Evolutionary conservation across 306 rosid genomes (phyloP).

Genomic region (Lathyrus oleraceus): DNA sequence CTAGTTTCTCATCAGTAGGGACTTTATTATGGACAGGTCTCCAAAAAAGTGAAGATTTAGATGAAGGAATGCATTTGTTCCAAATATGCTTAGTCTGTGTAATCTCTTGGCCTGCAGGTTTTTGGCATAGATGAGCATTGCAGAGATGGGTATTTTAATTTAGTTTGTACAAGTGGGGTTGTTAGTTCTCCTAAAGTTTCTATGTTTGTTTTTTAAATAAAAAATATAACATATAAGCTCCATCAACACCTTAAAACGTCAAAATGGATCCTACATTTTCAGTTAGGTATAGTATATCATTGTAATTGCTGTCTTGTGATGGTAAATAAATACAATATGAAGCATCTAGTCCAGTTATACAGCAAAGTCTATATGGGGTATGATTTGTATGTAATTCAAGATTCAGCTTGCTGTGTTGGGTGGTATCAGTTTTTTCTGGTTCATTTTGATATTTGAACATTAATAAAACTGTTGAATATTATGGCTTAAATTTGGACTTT

Average conservation of each 20-base stretch:
- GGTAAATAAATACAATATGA: background rate
- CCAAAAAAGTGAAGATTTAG: too few species aligned
- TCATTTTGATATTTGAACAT: slow-evolving; percentile 1
- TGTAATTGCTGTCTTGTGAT: slow-evolving; percentile 10
- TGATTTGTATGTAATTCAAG: background rate
- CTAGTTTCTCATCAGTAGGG: too few species aligned
- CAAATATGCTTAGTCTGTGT: too few species aligned
- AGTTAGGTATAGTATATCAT: background rate
- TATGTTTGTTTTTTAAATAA: background rate
- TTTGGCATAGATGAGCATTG: too few species aligned
- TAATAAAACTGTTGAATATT: slow-evolving; percentile 9
- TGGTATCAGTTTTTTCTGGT: slow-evolving; percentile 4
- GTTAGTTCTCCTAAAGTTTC: background rate
- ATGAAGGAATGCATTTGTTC: too few species aligned
- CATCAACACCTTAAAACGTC: background rate
- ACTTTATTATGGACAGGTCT: too few species aligned
- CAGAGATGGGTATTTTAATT: background rate
- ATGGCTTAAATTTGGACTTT: background rate
- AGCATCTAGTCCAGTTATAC: background rate
- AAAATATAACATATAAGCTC: slow-evolving; percentile 10
- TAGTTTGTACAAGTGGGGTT: background rate
- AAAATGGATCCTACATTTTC: background rate
- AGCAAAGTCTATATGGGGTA: background rate
- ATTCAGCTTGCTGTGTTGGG: slow-evolving; percentile 7
- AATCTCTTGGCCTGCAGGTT: too few species aligned